Evolutionary conservation across 495 filamentous ascomycete genomes (phyloP).

Genomic region (Hypomontagnella monticulosa): DNA sequence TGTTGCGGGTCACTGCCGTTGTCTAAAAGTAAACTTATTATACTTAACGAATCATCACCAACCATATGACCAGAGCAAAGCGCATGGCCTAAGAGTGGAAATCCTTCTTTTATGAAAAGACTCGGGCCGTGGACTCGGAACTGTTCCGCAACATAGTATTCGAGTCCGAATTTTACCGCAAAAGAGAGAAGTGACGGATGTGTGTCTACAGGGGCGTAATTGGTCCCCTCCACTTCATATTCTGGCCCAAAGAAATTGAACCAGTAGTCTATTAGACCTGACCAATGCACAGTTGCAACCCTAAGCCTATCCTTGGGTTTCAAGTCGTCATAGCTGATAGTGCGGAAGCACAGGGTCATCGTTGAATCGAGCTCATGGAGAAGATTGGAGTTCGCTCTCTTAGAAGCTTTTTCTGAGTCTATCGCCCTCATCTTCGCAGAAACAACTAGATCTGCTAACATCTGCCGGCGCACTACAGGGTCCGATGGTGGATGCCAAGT

Average conservation of each 20-base stretch:
- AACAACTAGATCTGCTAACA: no score
- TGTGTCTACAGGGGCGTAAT: neutral
- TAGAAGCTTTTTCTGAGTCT: no score
- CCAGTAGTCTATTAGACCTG: no score
- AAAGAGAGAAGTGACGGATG: neutral
- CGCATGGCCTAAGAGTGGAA: slow-evolving; percentile 2
- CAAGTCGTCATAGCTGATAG: no score
- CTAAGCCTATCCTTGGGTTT: no score
- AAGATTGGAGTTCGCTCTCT: no score
- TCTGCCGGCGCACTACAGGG: no score
- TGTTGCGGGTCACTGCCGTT: slow-evolving; percentile 1
- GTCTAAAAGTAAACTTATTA: neutral
- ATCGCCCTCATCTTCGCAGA: no score
- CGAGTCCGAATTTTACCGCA: neutral
- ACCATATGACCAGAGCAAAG: neutral
- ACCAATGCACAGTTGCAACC: no score
- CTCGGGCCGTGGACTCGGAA: neutral
- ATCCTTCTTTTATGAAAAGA: neutral
- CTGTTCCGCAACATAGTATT: neutral
- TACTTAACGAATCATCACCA: neutral
- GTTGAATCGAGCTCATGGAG: no score
- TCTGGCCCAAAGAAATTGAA: neutral
- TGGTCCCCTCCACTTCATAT: neutral
- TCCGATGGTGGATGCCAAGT: neutral
- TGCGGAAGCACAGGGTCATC: no score